phyloP scores from a whole-genome alignment of 257 asterid genomes.

The Prunella vulgaris region DNA sequence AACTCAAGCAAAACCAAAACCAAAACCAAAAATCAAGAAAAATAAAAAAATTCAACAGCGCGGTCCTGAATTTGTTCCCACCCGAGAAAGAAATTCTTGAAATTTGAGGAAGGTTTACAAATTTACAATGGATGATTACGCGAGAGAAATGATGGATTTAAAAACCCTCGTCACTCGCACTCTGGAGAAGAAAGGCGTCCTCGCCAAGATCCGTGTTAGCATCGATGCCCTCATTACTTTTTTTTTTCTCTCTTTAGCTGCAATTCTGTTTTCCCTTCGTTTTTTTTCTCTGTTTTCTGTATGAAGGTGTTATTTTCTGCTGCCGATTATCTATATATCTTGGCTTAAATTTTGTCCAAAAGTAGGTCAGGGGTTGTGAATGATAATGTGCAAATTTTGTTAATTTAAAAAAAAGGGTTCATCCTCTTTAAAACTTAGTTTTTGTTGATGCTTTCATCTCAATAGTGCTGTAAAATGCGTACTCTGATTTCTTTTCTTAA shows the following conservation, averaged over 20 bases:
- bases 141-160: conserved; percentile 99
- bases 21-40: not conserved
- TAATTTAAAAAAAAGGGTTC: not conserved
- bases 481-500: not conserved
- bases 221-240: conserved; percentile 7
- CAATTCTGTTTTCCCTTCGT: conserved; percentile 5
- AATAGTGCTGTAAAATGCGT: not conserved
- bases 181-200: conserved; percentile 98
- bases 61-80: not conserved
- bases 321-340: not conserved
- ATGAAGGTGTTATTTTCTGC: not conserved
- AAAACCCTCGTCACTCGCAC: conserved; percentile 97
- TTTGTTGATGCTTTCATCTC: not conserved
- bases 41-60: not conserved
- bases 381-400: not conserved
- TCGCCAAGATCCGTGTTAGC: conserved; percentile 98
- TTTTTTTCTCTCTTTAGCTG: not conserved
- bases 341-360: not conserved
- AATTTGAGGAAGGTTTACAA: conserved; percentile 8
- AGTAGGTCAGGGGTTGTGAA: conserved; percentile 4
- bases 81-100: conserved; percentile 16
- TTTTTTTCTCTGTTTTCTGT: no score
- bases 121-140: conserved; percentile 76
- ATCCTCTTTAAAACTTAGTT: not conserved
- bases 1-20: conserved; percentile 10